Evolutionary conservation across 2,329 filamentous ascomycete species (phyloP), one percentile per base, ranked within the genome.

Genomic region (Peltaster fructicola): DNA sequence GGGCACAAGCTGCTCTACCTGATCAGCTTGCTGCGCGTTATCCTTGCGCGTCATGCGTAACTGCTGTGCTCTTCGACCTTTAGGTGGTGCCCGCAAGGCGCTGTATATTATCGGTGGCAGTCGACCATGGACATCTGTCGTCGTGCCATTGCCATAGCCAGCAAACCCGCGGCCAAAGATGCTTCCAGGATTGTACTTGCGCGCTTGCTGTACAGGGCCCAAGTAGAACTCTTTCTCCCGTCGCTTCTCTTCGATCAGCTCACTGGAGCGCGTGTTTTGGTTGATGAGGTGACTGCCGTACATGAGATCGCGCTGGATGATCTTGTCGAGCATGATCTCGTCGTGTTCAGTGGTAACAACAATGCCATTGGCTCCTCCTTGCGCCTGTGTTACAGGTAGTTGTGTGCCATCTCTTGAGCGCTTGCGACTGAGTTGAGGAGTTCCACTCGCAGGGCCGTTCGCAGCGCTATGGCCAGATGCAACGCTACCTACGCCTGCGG

Each of bases 1-100:
- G 3, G 88, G 88, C 1, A 95, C 79, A 26, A 98, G 59, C 45
- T 93, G 81, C 49, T 98, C 88, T 26, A 80, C 64, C 45, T 85
- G 77, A 39, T 95, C 85, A 13, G 80, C 81, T 55, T 95, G 88
- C 38, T 73, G 68, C 34, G 70, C 66, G 57, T 84, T 66, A 37
- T 92, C 81, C 48, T 81, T 81, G 41, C 78, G 71, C 39, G 68
- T 65, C 35, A 84, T 68, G 35, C 75, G 77, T 24, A 91, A 52
- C 32, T 73, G 61, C 15, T 71, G 68, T 8, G 81, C 76, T 39
- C 73, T 72, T 37, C 78, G 70, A 39, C 75, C 75, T 17, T 81
- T 84, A 1, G 77, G 73, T 27, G 77, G 71, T 34, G 69, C 71
- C 46, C 81, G 76, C 38, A 78, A 68, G 18, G 60, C 57, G 12